Evolutionary conservation across 805 yeast genomes (phyloP).

Genomic region (Candida schatavii): DNA sequence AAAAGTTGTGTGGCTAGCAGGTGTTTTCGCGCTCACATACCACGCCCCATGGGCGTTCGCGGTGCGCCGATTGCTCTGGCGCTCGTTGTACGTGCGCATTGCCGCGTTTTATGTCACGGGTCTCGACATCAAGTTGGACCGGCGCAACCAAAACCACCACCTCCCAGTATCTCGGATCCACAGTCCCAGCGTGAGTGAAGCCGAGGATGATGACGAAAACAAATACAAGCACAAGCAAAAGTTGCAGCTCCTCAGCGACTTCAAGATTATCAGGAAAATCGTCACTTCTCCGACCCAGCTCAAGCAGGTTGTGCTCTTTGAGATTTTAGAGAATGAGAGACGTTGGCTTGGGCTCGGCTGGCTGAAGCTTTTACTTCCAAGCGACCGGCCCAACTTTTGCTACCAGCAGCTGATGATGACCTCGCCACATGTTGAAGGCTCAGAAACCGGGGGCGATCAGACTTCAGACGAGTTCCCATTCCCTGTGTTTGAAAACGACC

Average conservation of each 20-base stretch:
- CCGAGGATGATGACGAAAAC: slow-evolving; percentile 10
- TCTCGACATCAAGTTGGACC: slow-evolving; percentile 21
- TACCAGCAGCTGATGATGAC: slow-evolving; percentile 32
- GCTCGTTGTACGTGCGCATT: slow-evolving; percentile 43
- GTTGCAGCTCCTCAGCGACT: slow-evolving; percentile 29
- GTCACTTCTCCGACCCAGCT: slow-evolving; percentile 40
- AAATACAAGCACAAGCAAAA: not conserved
- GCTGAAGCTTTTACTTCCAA: slow-evolving; percentile 49
- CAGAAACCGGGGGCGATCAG: slow-evolving; percentile 9
- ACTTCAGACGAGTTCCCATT: slow-evolving; percentile 36
- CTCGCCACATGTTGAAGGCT: slow-evolving; percentile 17
- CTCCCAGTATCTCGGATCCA: slow-evolving; percentile 12
- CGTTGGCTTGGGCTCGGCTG: slow-evolving; percentile 65
- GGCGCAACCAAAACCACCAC: slow-evolving; percentile 5
- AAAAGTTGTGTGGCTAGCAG: slow-evolving; percentile 33
- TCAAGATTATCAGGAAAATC: slow-evolving; percentile 36
- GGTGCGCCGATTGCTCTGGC: slow-evolving; percentile 46
- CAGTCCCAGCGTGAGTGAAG: slow-evolving; percentile 17
- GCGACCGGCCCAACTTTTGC: slow-evolving; percentile 50
- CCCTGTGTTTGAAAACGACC: slow-evolving; percentile 40
- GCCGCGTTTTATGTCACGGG: slow-evolving; percentile 42
- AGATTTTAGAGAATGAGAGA: slow-evolving; percentile 55
- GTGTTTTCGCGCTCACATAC: slow-evolving; percentile 39
- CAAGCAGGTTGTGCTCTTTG: slow-evolving; percentile 49
- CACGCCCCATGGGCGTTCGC: slow-evolving; percentile 50